Base-by-base conservation (phyloP, 208 protist species). In the Tritrichomonas foetus region DNA sequence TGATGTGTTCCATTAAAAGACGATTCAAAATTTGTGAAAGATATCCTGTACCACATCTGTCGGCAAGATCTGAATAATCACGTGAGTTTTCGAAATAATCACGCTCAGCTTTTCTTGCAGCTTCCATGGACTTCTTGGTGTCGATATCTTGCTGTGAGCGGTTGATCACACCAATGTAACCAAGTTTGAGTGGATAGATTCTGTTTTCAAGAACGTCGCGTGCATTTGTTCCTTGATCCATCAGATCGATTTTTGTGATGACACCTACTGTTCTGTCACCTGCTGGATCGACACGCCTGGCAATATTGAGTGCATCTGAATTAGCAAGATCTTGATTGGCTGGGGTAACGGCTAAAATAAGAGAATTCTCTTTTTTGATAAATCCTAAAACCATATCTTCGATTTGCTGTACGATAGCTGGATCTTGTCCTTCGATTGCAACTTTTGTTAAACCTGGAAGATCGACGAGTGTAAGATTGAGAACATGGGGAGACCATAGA, bases 261-360 rank as follows among this genome's bases (percentile, higher is more conserved):
- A 93, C 82, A 66, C 82, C 82, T 20, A 93, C n/a, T 47, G 82
- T 93, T 9, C 82, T 41, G 33, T 93, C 82, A 49, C 82, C 82
- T 14, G 30, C n/a, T 39, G 82, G 82, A 93, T 93, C 82, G 27
- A 93, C 97, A 92, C 98, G 95, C 74, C 96, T 96, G 0, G 99
- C 98, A 1, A 99, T 78, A 33, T 99, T 96, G 11, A 99, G 95
- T n/a, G 98, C 98, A 95, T 99, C 98, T 69, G 97, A 99, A 93
- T 98, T 99, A 3, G 99, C 98, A 9, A 99, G 95, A 97, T 99
- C 99, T 53, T 97, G 97, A 95, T 99, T 99, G 82, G 99, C 99
- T 22, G 99, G 96, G 1, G 98, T 98, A n/a, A 99, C 98, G 25
- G 95, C 94, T 0, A 99, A 96, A 93, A 99, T 99, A 93, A 99